A percentile compares a stretch with the other conserved stretches of the same genome.
Conservation (phyloP, 805 yeast genomes). For the Zygoascus bituminiphila region DNA sequence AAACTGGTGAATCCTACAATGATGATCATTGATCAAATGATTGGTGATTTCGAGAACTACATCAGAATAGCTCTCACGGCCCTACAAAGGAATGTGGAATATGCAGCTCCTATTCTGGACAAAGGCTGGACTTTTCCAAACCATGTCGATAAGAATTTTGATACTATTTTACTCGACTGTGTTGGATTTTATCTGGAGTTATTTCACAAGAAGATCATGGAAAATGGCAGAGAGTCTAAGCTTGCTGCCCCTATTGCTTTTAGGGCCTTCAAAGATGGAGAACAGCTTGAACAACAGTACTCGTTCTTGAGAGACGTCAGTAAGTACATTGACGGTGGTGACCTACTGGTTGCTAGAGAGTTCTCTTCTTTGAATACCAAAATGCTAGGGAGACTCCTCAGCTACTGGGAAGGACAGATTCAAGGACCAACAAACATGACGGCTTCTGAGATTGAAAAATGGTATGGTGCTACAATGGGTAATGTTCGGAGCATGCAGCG, state of each 20-base stretch:
- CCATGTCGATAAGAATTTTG: conserved; percentile 54
- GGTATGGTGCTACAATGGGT: conserved; percentile 33
- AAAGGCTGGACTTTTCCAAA: conserved; percentile 67
- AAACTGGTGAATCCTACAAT: conserved; percentile 77
- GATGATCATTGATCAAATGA: conserved; percentile 93
- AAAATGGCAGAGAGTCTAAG: conserved; percentile 49
- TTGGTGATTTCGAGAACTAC: conserved; percentile 74
- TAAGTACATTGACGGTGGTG: conserved; percentile 68
- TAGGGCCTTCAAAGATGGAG: conserved; percentile 85
- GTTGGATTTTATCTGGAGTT: conserved; percentile 63
- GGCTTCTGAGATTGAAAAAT: conserved; percentile 43
- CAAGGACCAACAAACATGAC: conserved; percentile 46
- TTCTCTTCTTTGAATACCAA: conserved; percentile 59
- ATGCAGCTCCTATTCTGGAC: conserved; percentile 40
- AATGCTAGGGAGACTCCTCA: conserved; percentile 57
- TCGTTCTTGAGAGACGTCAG: conserved; percentile 69
- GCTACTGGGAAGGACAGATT: conserved; percentile 65
- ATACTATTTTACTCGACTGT: conserved; percentile 62
- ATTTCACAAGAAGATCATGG: conserved; percentile 67
- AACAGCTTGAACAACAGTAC: conserved; percentile 80
- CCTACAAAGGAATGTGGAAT: conserved; percentile 56
- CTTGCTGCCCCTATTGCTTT: conserved; percentile 33
- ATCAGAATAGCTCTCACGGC: conserved; percentile 67
- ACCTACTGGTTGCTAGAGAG: conserved; percentile 71
- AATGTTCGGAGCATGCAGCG: conserved; percentile 51